Evolutionary conservation across 2,329 filamentous ascomycete species (phyloP), one percentile per base, ranked within the genome.

Genomic region (Xenoacremonium recifei): DNA sequence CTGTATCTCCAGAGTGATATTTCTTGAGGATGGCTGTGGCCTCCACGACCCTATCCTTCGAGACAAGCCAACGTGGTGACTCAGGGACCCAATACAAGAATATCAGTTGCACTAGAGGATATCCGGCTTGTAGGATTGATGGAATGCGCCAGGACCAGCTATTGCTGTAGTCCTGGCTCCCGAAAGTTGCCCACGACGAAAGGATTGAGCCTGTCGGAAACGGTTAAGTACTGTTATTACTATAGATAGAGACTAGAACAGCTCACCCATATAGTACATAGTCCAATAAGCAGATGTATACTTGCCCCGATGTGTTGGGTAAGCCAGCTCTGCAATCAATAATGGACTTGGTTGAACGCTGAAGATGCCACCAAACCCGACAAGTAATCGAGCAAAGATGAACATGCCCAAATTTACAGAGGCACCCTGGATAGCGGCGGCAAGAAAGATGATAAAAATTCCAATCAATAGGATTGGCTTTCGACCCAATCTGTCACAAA

Each of bases 401-500:
- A 66, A 64, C n/a, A 39, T 44, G 23, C 31, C 35, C 6, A 47
- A 13, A 35, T 55, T 56, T 18, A 35, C 37, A 3, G 59, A 52
- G 4, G 47, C 50, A 4, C 50, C 55, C 44, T 66, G 63, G 18
- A 66, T 48, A 3, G 53, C 52, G 13, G 59, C 58, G 44, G 55
- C 42, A 4, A 58, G 36, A 17, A 65, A 54, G 23, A 42, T 42
- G 18, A 60, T 50, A 20, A 63, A 45, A 12, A 13, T 54, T 11
- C 65, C 66, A 19, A 56, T 44, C 12, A 63, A 53, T 9, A 72
- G 51, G 7, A 64, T 57, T 5, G 50, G 44, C 37, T 65, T 67
- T 15, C 70, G 56, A 17, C 71, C 72, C 18, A 64, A 60, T 32
- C 57, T 53, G 33, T 62, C 69, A n/a, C n/a, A n/a, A n/a, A n/a